Evolutionary conservation across 352 stramenopile species (phyloP).

Genomic region (Phytopythium delawarense): DNA sequence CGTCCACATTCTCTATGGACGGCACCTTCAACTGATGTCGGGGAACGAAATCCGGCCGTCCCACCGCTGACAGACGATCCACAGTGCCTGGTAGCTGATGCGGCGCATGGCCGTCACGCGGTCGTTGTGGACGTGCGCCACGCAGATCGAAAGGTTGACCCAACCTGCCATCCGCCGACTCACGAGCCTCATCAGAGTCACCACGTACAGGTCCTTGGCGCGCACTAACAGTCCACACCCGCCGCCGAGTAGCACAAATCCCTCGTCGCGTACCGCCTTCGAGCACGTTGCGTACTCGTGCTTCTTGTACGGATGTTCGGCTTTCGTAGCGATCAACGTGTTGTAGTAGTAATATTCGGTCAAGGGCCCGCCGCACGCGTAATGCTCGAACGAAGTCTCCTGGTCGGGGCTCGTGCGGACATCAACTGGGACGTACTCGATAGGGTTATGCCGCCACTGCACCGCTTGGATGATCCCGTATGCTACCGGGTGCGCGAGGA

Average conservation of each 20-base stretch:
- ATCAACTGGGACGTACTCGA: slow-evolving; percentile 23
- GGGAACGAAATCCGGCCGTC: slow-evolving; percentile 27
- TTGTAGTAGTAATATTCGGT: slow-evolving; percentile 38
- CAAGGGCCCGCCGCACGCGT: slow-evolving; percentile 21
- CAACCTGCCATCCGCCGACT: slow-evolving; percentile 13
- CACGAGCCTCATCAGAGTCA: slow-evolving; percentile 26
- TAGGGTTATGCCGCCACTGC: slow-evolving; percentile 20
- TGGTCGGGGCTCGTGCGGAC: slow-evolving; percentile 10
- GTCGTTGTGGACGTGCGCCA: slow-evolving; percentile 20
- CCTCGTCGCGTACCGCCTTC: slow-evolving; percentile 31
- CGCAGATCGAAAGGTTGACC: slow-evolving; percentile 25
- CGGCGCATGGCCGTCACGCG: slow-evolving; percentile 21
- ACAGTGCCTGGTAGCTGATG: slow-evolving; percentile 20
- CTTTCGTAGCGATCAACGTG: slow-evolving; percentile 14
- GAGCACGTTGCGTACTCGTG: slow-evolving; percentile 23
- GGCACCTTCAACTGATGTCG: slow-evolving; percentile 13
- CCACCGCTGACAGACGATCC: slow-evolving; percentile 18
- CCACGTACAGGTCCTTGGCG: slow-evolving; percentile 30
- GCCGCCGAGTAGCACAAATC: slow-evolving; percentile 26
- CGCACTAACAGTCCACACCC: slow-evolving; percentile 24
- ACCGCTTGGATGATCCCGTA: slow-evolving; percentile 28
- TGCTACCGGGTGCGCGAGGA: slow-evolving; percentile 19
- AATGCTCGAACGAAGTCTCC: slow-evolving; percentile 25
- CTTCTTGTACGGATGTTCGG: background rate
- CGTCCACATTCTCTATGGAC: background rate